Percentiles rank a stretch among this genome's conserved stretches.
Conservation (phyloP, 208 protist species). For the Wallacemonas rigidus region DNA sequence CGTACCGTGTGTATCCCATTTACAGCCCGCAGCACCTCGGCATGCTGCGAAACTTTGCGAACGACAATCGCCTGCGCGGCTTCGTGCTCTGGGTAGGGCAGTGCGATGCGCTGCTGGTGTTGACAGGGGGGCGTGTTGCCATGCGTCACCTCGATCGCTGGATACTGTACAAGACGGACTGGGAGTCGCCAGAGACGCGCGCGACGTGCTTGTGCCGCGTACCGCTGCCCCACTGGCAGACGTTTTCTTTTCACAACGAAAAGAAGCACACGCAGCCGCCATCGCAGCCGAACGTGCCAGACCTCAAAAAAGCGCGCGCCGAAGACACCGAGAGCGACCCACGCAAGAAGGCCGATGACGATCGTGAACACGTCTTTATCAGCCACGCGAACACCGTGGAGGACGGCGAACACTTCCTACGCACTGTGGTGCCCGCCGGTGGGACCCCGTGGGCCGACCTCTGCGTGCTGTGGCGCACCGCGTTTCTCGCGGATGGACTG, state of each 20-base stretch:
- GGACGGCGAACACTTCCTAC: slow-evolving; percentile 68
- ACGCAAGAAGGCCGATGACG: slow-evolving; percentile 14
- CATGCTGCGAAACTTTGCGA: slow-evolving; percentile 78
- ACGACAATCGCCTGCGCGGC: slow-evolving; percentile 75
- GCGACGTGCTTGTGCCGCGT: slow-evolving; percentile 54
- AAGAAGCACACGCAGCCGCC: slow-evolving; percentile 23
- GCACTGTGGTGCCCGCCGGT: slow-evolving; percentile 44
- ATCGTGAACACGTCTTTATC: slow-evolving; percentile 56
- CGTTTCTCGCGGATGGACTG: slow-evolving; percentile 41
- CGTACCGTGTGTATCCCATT: slow-evolving; percentile 75
- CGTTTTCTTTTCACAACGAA: slow-evolving; percentile 62
- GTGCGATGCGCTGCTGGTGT: slow-evolving; percentile 70
- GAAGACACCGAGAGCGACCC: neutral
- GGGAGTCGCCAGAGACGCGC: slow-evolving; percentile 63
- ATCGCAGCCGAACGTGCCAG: slow-evolving; percentile 16
- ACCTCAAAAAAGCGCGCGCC: slow-evolving; percentile 8
- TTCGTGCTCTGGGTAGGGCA: slow-evolving; percentile 64
- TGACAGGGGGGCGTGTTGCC: slow-evolving; percentile 70
- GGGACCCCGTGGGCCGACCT: slow-evolving; percentile 56
- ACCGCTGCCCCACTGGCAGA: slow-evolving; percentile 50
- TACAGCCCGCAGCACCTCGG: slow-evolving; percentile 58
- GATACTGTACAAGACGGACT: slow-evolving; percentile 78
- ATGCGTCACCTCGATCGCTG: slow-evolving; percentile 78
- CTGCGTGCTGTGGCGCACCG: slow-evolving; percentile 54
- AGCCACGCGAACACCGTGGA: slow-evolving; percentile 63